Conservation (phyloP, 2,329 filamentous ascomycete genomes). For the Proliferodiscus dingleyae region DNA sequence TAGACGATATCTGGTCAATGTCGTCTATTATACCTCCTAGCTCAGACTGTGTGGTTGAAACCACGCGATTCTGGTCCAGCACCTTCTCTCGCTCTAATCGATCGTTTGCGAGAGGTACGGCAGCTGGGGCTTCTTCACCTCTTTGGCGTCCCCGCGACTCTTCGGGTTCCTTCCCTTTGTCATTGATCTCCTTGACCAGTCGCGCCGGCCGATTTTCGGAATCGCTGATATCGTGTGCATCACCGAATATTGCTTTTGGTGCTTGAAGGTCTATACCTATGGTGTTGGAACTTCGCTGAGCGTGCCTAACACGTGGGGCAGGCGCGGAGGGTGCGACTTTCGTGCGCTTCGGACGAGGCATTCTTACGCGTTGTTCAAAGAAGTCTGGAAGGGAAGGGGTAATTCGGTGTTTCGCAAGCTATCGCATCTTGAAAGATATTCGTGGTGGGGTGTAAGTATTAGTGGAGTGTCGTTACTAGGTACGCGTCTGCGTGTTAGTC, state of each 20-base stretch:
- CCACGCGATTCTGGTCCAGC: not conserved
- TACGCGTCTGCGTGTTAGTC: not conserved
- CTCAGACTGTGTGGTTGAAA: not conserved
- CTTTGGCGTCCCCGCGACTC: not conserved
- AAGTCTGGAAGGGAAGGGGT: not conserved
- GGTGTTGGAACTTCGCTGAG: slow-evolving; percentile 9
- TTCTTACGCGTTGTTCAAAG: slow-evolving; percentile 10
- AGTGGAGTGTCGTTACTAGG: not conserved
- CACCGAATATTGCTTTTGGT: slow-evolving; percentile 18
- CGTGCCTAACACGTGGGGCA: slow-evolving; percentile 18
- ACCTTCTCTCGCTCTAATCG: not conserved
- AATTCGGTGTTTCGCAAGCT: not conserved
- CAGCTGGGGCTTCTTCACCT: not conserved
- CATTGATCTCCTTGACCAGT: slow-evolving; percentile 15
- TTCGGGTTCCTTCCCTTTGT: slow-evolving; percentile 14
- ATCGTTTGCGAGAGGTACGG: not conserved
- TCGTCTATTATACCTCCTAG: slow-evolving; percentile 9
- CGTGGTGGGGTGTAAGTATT: not conserved
- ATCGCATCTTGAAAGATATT: slow-evolving; percentile 2
- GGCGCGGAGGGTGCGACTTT: slow-evolving; percentile 30
- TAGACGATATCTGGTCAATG: slow-evolving; percentile 24
- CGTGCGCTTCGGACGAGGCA: slow-evolving; percentile 33
- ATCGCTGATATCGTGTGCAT: slow-evolving; percentile 31
- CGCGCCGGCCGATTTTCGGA: slow-evolving; percentile 20
- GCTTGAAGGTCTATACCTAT: slow-evolving; percentile 4